These are phyloP conservation scores for Hypoxylon sp. DNA, from an alignment of 2,329 filamentous ascomycete genomes.

Conservation along the genomic window DNA sequence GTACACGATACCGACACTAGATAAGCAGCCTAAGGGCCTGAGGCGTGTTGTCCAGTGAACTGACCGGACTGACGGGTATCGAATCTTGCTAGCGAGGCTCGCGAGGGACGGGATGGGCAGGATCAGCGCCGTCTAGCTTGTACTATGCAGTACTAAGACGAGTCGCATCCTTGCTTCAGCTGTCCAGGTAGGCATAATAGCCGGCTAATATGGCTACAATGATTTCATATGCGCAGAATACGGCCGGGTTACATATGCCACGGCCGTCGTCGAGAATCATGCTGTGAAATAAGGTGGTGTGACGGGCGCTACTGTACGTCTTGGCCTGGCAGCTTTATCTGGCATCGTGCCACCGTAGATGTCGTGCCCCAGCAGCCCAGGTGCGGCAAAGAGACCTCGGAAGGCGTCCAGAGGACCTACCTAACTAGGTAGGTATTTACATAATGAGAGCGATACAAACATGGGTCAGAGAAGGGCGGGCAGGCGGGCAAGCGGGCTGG, in stretches of 20 bases:
- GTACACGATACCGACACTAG: too few relatives aligned
- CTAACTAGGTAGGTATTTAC: not conserved
- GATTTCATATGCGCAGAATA: not conserved
- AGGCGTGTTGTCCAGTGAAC: too few relatives aligned
- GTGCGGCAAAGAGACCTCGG: too few relatives aligned
- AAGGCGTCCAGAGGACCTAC: not conserved
- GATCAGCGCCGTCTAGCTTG: conserved; percentile 11
- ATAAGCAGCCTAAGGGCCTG: too few relatives aligned
- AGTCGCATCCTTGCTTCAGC: not conserved
- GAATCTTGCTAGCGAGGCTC: not conserved
- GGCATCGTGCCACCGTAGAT: conserved; percentile 25
- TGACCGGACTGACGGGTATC: not conserved
- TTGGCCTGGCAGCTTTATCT: conserved; percentile 32
- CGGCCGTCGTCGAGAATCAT: too few relatives aligned
- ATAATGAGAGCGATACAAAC: not conserved
- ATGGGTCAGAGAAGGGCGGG: not conserved
- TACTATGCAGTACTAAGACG: too few relatives aligned
- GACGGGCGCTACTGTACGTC: conserved; percentile 27
- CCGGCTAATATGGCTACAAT: conserved; percentile 13
- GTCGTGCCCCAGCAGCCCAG: too few relatives aligned
- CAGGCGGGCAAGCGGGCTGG: too few relatives aligned
- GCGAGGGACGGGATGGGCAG: conserved; percentile 4
- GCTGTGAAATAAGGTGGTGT: conserved; percentile 19
- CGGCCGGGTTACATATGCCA: not conserved
- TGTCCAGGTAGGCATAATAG: conserved; percentile 3